Conservation (phyloP, 495 filamentous ascomycete species). For the Tuber melanosporum region DNA sequence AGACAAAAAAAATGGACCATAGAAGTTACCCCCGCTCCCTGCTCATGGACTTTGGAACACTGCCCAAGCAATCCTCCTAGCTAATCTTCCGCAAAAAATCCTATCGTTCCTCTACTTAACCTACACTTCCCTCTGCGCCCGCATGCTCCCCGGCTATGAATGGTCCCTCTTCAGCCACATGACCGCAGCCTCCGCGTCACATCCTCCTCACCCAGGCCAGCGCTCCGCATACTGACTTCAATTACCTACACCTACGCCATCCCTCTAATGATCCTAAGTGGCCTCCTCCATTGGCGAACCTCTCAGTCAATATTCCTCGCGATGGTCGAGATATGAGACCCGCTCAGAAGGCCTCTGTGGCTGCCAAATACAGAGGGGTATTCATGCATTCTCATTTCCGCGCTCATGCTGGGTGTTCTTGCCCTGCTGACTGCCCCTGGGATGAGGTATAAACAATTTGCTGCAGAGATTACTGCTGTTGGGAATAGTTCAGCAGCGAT, state of each 20-base stretch:
- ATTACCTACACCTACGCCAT: conserved; percentile 44
- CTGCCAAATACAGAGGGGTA: conserved; percentile 4
- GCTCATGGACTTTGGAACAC: conserved; percentile 22
- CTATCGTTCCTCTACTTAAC: conserved; percentile 41
- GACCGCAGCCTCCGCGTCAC: no score
- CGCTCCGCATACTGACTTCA: conserved; percentile 45
- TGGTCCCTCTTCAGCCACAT: no score
- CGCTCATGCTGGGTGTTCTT: not conserved
- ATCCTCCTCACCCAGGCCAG: conserved; percentile 39
- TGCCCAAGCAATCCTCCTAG: conserved; percentile 18
- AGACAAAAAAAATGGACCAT: not conserved
- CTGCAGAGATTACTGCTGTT: not conserved
- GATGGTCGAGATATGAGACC: conserved; percentile 10
- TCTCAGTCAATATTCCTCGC: conserved; percentile 47
- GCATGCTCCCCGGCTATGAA: no score
- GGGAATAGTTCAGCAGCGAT: not conserved
- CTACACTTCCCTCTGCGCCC: no score
- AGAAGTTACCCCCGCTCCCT: not conserved
- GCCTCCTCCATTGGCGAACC: conserved; percentile 45
- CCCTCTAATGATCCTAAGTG: conserved; percentile 39
- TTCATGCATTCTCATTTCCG: conserved; percentile 13
- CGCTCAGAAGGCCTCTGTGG: no score
- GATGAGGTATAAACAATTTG: not conserved
- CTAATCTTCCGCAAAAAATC: conserved; percentile 45
- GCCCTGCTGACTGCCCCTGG: not conserved